A percentile compares a stretch with the other conserved stretches of the same genome.
These are phyloP conservation scores for Botryotinia calthae DNA, from an alignment of 2,329 filamentous ascomycete genomes.

Conservation along the genomic window DNA sequence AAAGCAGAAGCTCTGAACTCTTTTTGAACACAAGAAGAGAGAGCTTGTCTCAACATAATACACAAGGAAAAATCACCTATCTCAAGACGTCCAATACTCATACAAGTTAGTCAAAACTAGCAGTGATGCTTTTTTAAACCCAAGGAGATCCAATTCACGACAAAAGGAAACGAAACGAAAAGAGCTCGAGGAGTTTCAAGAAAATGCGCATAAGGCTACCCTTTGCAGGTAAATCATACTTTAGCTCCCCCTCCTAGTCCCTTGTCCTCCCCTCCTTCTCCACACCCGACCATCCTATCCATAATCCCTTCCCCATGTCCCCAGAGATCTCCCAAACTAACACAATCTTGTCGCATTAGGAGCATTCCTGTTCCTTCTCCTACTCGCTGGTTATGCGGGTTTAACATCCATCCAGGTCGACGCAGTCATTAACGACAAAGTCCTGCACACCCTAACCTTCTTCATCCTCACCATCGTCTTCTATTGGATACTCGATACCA, in stretches of 20 bases:
- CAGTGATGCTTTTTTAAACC: slow-evolving; percentile 13
- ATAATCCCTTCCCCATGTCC: not conserved
- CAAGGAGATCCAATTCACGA: not conserved
- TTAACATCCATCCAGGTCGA: slow-evolving; percentile 63
- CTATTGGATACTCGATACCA: slow-evolving; percentile 96
- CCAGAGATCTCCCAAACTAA: slow-evolving; percentile 20
- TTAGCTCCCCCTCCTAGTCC: slow-evolving; percentile 5
- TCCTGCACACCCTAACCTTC: slow-evolving; percentile 83
- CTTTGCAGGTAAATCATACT: slow-evolving; percentile 70
- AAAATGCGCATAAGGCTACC: slow-evolving; percentile 82
- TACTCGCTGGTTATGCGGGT: slow-evolving; percentile 75
- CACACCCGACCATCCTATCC: slow-evolving; percentile 4
- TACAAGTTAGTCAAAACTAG: not conserved
- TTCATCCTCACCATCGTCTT: slow-evolving; percentile 83
- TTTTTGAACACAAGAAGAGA: slow-evolving; percentile 12
- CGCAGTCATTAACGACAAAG: slow-evolving; percentile 76
- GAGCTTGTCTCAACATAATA: slow-evolving; percentile 6
- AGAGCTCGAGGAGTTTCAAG: not conserved
- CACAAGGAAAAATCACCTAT: not conserved
- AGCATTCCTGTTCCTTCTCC: slow-evolving; percentile 66
- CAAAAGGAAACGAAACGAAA: not conserved
- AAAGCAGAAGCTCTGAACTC: slow-evolving; percentile 17
- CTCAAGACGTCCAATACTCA: not conserved
- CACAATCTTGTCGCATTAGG: slow-evolving; percentile 46
- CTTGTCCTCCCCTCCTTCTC: slow-evolving; percentile 17